Evolutionary conservation across 495 filamentous ascomycete genomes (phyloP).

Genomic region (Aspergillus panamensis): DNA sequence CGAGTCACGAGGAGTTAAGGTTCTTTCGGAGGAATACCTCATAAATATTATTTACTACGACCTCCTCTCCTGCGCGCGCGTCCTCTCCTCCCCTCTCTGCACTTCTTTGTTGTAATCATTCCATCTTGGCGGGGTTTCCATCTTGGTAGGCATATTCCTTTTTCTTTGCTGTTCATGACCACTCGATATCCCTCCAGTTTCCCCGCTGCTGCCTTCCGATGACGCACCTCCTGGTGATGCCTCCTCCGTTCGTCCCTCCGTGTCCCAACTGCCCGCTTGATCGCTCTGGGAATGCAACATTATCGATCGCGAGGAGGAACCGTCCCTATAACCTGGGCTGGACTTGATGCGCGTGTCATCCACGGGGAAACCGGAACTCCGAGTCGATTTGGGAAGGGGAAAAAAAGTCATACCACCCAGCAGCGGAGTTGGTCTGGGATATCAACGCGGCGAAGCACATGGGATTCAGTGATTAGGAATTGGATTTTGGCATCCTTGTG

Average conservation of each 20-base stretch:
- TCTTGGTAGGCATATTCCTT: conserved; percentile 7
- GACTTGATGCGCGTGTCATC: neutral
- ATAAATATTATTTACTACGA: neutral
- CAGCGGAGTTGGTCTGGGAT: neutral
- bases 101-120: neutral
- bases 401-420: neutral
- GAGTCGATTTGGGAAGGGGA: too few relatives aligned
- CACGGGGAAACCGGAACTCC: neutral
- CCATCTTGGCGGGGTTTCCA: neutral
- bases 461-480: neutral
- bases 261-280: neutral
- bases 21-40: neutral
- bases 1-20: neutral
- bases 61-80: neutral
- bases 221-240: conserved; percentile 16
- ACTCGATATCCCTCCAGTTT: neutral
- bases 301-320: neutral
- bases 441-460: neutral
- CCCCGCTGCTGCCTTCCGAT: conserved; percentile 15
- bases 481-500: neutral
- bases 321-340: neutral
- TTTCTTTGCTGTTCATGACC: neutral
- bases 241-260: neutral
- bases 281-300: conserved; percentile 5
- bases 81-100: neutral